Percentiles rank a stretch among this genome's conserved stretches.
phyloP scores from a whole-genome alignment of 768 basidiomycete species.

The Russula ochroleuca region DNA sequence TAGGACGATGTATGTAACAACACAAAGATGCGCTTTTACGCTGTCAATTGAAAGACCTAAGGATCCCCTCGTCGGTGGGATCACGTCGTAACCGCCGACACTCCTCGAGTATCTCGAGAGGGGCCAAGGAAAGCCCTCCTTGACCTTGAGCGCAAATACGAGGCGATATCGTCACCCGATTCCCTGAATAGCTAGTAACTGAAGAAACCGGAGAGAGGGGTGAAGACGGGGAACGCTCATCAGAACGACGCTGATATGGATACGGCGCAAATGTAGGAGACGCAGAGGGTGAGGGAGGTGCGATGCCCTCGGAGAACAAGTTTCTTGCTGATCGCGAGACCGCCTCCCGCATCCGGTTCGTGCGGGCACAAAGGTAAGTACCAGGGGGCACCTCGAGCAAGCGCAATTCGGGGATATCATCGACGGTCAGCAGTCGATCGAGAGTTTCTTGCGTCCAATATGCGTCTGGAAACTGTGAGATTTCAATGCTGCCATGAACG shows the following conservation, averaged over 20 bases:
- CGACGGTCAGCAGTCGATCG: constrained; percentile 53
- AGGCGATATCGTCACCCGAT: not conserved
- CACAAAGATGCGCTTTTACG: constrained; percentile 3
- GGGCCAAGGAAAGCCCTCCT: constrained; percentile 22
- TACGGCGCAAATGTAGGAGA: constrained; percentile 10
- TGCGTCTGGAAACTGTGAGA: constrained; percentile 48
- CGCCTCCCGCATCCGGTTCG: constrained; percentile 31
- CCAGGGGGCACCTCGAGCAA: constrained; percentile 53
- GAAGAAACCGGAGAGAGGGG: constrained; percentile 12
- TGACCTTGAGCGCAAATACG: not conserved
- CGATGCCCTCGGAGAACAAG: constrained; percentile 10
- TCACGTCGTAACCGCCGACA: constrained; percentile 18
- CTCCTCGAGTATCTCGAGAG: constrained; percentile 20
- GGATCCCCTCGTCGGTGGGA: constrained; percentile 19
- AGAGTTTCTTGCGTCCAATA: constrained; percentile 68
- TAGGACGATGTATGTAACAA: constrained; percentile 7
- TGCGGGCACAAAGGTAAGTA: constrained; percentile 61
- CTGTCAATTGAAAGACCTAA: constrained; percentile 12
- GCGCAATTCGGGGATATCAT: constrained; percentile 54
- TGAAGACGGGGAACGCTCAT: not conserved
- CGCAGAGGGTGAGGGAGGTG: not conserved
- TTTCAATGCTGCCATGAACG: not conserved
- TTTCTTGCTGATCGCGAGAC: constrained; percentile 18
- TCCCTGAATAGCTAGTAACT: not conserved
- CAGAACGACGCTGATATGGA: constrained; percentile 5